phyloP scores from a whole-genome alignment of 345 rosid species.

The sweet orange (Citrus sinensis) region DNA sequence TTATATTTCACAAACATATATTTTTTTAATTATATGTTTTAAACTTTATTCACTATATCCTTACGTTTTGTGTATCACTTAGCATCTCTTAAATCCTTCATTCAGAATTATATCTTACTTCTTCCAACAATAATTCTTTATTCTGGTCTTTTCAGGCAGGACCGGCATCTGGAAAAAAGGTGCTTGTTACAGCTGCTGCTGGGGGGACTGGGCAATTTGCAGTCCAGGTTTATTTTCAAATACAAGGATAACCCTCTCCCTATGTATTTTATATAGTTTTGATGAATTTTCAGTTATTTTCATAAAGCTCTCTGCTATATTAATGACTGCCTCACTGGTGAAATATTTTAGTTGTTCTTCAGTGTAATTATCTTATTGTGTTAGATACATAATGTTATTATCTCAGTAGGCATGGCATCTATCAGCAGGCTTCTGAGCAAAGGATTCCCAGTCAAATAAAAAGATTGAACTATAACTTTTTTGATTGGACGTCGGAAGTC shows the following conservation, averaged over 20 bases:
- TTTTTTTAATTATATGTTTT: not conserved
- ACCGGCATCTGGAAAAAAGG: conserved; percentile 72
- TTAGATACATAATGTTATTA: not conserved
- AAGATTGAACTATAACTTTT: not conserved
- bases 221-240: conserved; percentile 65
- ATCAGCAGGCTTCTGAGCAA: not conserved
- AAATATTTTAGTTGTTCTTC: not conserved
- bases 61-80: not conserved
- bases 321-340: not conserved
- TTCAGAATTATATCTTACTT: not conserved
- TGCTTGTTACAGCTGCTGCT: conserved; percentile 97
- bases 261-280: not conserved
- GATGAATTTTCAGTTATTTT: not conserved
- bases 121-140: conserved; percentile 12
- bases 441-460: not conserved
- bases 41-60: not conserved
- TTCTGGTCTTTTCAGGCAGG: conserved; percentile 53
- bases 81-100: not conserved
- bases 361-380: not conserved
- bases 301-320: not conserved
- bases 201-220: conserved; percentile 99
- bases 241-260: conserved; percentile 1
- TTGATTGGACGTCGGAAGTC: not conserved
- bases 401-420: not conserved
- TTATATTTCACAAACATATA: not conserved